Conservation (phyloP, 1,284 basidiomycete genomes). For the Microbotryum lychnidis-dioicae region DNA sequence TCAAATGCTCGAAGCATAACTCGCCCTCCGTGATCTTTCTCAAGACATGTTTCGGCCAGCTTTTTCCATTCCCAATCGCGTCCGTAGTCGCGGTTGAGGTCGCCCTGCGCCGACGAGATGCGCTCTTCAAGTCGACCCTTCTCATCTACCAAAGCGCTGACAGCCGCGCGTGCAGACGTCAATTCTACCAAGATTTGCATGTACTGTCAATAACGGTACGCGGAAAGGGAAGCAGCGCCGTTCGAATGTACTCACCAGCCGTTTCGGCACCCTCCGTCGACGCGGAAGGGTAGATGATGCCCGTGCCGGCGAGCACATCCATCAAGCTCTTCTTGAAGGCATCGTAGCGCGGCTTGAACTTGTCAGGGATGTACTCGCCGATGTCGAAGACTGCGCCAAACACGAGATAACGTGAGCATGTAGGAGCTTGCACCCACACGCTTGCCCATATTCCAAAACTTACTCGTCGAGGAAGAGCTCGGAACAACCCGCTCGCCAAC, state of each 20-base stretch:
- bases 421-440: neutral
- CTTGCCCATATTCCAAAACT: too few species aligned
- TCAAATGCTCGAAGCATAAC: conserved; percentile 38
- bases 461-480: neutral
- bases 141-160: conserved; percentile 41
- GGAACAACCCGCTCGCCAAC: conserved; percentile 11
- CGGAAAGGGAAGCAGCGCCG: neutral
- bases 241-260: neutral
- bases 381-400: conserved; percentile 62
- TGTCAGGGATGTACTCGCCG: conserved; percentile 78
- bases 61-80: conserved; percentile 90
- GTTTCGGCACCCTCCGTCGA: conserved; percentile 14
- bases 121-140: conserved; percentile 54
- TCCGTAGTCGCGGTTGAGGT: conserved; percentile 62
- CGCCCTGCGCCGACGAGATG: conserved; percentile 45
- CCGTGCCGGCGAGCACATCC: conserved; percentile 59
- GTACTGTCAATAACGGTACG: neutral
- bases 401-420: too few species aligned
- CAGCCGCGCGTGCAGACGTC: conserved; percentile 48
- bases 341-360: conserved; percentile 66
- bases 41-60: conserved; percentile 71
- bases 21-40: conserved; percentile 78
- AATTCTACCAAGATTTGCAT: conserved; percentile 32
- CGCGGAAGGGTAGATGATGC: conserved; percentile 45
- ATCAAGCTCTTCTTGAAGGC: conserved; percentile 57